Base-by-base conservation (phyloP, 2,329 filamentous ascomycete genomes). In the Alternaria triticina region DNA sequence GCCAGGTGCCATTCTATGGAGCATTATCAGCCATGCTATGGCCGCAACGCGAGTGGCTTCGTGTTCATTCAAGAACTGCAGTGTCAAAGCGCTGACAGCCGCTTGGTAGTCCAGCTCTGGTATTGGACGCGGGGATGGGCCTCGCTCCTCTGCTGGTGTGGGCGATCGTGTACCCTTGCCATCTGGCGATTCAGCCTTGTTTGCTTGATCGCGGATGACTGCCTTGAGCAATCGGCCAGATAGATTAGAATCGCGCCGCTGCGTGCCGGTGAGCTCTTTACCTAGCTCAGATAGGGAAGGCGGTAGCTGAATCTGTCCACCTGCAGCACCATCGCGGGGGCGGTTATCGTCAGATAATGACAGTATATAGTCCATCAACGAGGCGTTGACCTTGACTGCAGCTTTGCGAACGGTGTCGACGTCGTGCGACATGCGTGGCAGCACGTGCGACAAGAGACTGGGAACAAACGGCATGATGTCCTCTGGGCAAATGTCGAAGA, bases 391-490 rank as follows among this genome's bases (percentile, higher is more conserved):
- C 73, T 93, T 89, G 46, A 90, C 91, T 15, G 96, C 96, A 50
- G 94, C 94, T 76, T 94, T 89, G 51, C 94, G 91, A 65, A 98
- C 96, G 46, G 90, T 89, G 69, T 98, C 94, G 12, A 96, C 91
- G 56, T 91, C 92, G 74, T 94, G 97, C 6, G 95, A 95, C 87
- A 99, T 93, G 27, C 94, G 94, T 15, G 96, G 96, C 27, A 99
- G 86, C 59, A 99, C 91, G 74, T 97, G 93, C 1, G 94, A 93
- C 46, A 99, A 83, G 28, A 99, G 90, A 70, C 93, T 92, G 22
- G 96, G 96, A 1, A 97, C 96, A 78, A 98, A 98, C 5, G 92
- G 92, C 45, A 99, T 86, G 5, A 99, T 96, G 74, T 99, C 96
- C 77, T 97, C 96, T 0, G 96, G 95, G 72, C 94, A 97, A 49